phyloP scores from a whole-genome alignment of 2,329 filamentous ascomycete genomes.

The Alternaria burnsii region DNA sequence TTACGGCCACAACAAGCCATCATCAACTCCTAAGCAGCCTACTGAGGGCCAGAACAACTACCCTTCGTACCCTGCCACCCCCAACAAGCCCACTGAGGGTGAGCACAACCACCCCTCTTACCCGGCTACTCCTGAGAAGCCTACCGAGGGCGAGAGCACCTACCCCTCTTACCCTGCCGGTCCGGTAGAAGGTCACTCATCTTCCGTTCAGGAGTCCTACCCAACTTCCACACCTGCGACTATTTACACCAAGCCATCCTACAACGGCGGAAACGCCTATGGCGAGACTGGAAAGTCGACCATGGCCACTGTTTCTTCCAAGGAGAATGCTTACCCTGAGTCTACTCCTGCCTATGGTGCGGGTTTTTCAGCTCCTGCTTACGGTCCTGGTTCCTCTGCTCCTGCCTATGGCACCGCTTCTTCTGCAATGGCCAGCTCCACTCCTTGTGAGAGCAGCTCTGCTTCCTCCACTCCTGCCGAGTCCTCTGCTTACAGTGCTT shows the following conservation, averaged over 20 bases:
- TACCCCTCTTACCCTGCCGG: conserved; percentile 9
- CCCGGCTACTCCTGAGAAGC: neutral
- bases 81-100: neutral
- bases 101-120: conserved; percentile 3
- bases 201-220: conserved; percentile 3
- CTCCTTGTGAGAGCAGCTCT: conserved; percentile 14
- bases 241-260: conserved; percentile 9
- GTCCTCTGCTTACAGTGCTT: conserved; percentile 2
- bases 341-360: conserved; percentile 4
- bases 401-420: neutral
- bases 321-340: conserved; percentile 1
- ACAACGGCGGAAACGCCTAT: conserved; percentile 8
- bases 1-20: conserved; percentile 18
- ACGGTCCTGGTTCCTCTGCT: neutral
- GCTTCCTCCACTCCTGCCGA: neutral
- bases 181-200: neutral
- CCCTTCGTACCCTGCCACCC: neutral
- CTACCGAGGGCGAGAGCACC: neutral
- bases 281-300: conserved; percentile 3
- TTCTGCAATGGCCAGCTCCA: conserved; percentile 2
- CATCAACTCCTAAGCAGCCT: conserved; percentile 17
- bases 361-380: neutral
- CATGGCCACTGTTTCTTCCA: conserved; percentile 1
- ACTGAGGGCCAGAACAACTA: conserved; percentile 8
- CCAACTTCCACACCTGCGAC: neutral